These are phyloP conservation scores for Eutrema salsugineum DNA, from an alignment of 441 rosid species.

Conservation along the genomic window DNA sequence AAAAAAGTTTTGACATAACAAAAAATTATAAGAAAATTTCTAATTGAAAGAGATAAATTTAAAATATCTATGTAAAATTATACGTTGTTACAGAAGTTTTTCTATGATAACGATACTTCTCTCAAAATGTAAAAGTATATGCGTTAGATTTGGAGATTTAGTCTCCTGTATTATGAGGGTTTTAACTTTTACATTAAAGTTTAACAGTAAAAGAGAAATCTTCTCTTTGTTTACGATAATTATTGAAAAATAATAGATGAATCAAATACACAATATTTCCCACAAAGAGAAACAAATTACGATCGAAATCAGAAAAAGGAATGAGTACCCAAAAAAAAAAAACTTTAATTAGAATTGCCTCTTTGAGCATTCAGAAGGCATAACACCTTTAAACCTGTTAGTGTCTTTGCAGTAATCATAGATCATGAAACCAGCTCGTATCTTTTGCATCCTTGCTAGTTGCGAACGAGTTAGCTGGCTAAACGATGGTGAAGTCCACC, in stretches of 20 bases:
- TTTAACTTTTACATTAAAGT: neutral
- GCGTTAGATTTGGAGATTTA: neutral
- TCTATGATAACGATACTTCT: neutral
- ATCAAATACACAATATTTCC: neutral
- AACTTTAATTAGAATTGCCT: slow-evolving; percentile 8
- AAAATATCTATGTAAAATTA: neutral
- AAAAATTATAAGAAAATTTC: neutral
- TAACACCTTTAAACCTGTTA: slow-evolving; percentile 52
- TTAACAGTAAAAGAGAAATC: neutral
- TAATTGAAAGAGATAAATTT: neutral
- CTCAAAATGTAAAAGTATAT: neutral
- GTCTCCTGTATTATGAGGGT: neutral
- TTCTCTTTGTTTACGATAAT: neutral
- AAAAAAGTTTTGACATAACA: too few species aligned
- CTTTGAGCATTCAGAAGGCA: slow-evolving; percentile 27
- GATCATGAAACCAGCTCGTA: slow-evolving; percentile 59
- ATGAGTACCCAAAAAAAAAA: neutral
- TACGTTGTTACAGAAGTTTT: neutral
- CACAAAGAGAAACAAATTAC: neutral
- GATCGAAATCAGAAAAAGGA: neutral
- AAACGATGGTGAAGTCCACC: slow-evolving; percentile 65
- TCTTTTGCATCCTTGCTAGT: slow-evolving; percentile 47
- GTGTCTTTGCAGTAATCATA: slow-evolving; percentile 71
- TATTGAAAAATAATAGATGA: neutral
- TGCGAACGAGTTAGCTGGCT: slow-evolving; percentile 44